Evolutionary conservation across 2,329 filamentous ascomycete genomes (phyloP), one percentile per base, ranked within the genome.

Genomic region (Triangularia setosa): DNA sequence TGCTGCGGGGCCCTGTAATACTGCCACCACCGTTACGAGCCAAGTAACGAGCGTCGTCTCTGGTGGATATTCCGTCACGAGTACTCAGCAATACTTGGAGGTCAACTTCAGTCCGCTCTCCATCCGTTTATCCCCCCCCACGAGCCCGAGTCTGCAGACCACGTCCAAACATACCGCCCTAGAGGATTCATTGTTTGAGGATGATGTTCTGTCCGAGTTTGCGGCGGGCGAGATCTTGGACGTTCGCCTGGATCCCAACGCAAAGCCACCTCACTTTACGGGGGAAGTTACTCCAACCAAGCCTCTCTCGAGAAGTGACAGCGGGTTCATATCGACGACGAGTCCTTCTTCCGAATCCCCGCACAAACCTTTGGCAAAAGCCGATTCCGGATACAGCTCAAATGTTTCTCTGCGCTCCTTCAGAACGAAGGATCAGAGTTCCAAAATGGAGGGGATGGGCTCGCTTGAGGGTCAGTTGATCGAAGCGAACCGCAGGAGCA

Each of bases 341-440:
- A 82, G 78, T 61, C 79, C 80, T 4, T 77, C 76, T 1, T 79
- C 79, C 3, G 78, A 80, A 58, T 73, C 69, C 14, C 77, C 79
- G 0, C 75, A 75, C 16, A 81, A 79, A 62, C 74, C 80, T 4
- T 74, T 85, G n/a, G 79, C 81, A 30, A 86, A 86, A 66, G 80
- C 83, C 44, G 85, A 88, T 69, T 87, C 84, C 25, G 85, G 85
- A 16, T 88, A 88, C 69, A 84, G 84, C 69, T 88, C 85, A 7
- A 87, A 83, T 69, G 76, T 84, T 4, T 88, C 86, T 12, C 72
- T 87, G 18, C 79, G 82, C 44, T 87, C 85, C 0, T 78, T 83
- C n/a, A 76, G 77, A 23, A 70, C 73, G 8, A 78, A 75, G 64
- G 64, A 71, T 11, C 69, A 70, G 2, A 64, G 71, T 23, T 58